Base-by-base conservation (phyloP, 75 land plant species). In the Gnetum montanum region DNA sequence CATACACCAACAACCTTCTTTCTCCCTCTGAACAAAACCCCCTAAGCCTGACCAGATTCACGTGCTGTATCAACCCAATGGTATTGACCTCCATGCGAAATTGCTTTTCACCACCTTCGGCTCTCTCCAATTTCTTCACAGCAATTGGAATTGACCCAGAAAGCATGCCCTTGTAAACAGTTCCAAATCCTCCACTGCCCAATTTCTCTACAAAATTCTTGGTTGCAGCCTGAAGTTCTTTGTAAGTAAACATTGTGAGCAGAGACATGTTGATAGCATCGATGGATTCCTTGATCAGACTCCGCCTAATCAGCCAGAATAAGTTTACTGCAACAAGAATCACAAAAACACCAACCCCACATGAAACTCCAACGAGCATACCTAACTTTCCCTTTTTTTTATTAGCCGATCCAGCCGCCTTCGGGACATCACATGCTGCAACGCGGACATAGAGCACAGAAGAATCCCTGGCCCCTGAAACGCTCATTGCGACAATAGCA, bases 41-140 rank as follows among this genome's bases (percentile, higher is more conserved):
- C 12, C 54, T 44, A 12, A 74, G 72, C 38, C 60, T 48, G 24
- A 74, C 61, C 37, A 74, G 62, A 59, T 74, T 63, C 41, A 54
- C 47, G 44, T 74, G 77, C 43, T 74, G 77, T 12, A 63, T 70
- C n/a, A 34, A 24, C 27, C 74, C 74, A 31, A 74, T 63, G 2
- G 66, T 70, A 24, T 51, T 59, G 18, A 74, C 64, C 61, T 70
- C 77, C 31, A 52, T 53, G n/a, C 67, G 11, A 43, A 74, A 74
- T n/a, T 74, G 73, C 53, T 64, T 64, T 51, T 74, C 77, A 12
- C 73, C 73, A 47, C 58, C 59, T 16, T 58, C 46, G 2, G 40
- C 45, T 33, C 69, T 49, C 48, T 65, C 54, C 44, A 70, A 53
- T 43, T 34, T 59, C 69, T 70, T 70, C 34, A 70, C 73, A 4